phyloP scores from a whole-genome alignment of 2,329 filamentous ascomycete species.

The Pseudogymnoascus sp. region DNA sequence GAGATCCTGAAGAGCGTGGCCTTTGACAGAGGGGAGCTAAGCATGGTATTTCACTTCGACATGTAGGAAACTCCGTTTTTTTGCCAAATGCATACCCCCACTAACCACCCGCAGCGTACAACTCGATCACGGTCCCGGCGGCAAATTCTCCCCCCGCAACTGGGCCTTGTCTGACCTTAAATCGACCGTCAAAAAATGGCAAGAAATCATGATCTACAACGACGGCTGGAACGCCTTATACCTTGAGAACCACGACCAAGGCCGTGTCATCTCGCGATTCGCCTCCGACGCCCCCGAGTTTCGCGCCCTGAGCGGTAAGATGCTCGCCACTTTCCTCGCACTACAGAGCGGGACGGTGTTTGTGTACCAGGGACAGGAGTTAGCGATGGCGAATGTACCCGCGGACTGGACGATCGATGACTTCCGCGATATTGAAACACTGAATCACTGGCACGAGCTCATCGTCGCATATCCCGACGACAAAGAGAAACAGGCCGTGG shows the following conservation, averaged over 20 bases:
- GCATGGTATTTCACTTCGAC: conserved; percentile 69
- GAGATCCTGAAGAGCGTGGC: conserved; percentile 47
- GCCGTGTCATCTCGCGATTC: conserved; percentile 41
- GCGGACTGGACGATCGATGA: conserved; percentile 51
- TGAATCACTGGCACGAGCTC: conserved; percentile 41
- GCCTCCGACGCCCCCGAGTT: conserved; percentile 35
- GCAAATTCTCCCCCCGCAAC: conserved; percentile 39
- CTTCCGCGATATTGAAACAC: conserved; percentile 58
- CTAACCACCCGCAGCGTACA: conserved; percentile 33
- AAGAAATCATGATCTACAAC: conserved; percentile 41
- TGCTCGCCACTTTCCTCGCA: conserved; percentile 43
- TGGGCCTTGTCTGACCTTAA: conserved; percentile 34
- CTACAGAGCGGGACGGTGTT: conserved; percentile 47
- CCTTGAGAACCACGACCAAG: conserved; percentile 51
- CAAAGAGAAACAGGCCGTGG: conserved; percentile 31
- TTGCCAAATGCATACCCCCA: neutral
- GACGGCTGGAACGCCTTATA: conserved; percentile 51
- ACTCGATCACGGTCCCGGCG: conserved; percentile 36
- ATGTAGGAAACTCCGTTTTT: conserved; percentile 33
- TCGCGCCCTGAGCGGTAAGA: conserved; percentile 39
- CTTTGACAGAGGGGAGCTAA: conserved; percentile 49
- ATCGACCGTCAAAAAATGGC: conserved; percentile 40
- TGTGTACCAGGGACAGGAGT: conserved; percentile 52
- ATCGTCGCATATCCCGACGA: conserved; percentile 28
- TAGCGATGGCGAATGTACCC: conserved; percentile 50